Percentiles rank a stretch among this genome's conserved stretches.
phyloP scores from a whole-genome alignment of 1,139 yeast species.

The Diutina sp. region DNA sequence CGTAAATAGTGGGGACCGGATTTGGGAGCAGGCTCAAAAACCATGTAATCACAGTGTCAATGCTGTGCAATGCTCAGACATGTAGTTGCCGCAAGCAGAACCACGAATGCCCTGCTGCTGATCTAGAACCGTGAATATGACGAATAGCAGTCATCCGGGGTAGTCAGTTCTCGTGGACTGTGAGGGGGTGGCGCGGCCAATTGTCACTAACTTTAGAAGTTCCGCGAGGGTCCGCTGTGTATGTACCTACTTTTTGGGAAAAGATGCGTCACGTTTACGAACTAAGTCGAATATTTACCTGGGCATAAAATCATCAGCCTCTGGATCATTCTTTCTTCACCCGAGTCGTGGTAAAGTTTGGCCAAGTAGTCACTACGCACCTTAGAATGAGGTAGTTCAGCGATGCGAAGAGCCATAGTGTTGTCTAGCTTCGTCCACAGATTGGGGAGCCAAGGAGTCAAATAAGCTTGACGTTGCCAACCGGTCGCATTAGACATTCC shows the following conservation, averaged over 20 bases:
- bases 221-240: not conserved
- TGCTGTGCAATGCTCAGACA: too few relatives aligned
- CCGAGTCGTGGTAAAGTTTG: constrained; percentile 32
- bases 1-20: not conserved
- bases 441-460: constrained; percentile 57
- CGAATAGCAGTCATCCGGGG: not conserved
- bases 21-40: too few relatives aligned
- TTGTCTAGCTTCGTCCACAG: constrained; percentile 57
- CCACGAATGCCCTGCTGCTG: not conserved
- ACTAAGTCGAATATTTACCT: not conserved
- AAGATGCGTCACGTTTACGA: not conserved
- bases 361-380: constrained; percentile 42
- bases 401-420: constrained; percentile 32
- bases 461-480: constrained; percentile 62
- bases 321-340: constrained; percentile 42
- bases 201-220: not conserved
- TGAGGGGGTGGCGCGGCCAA: not conserved
- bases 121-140: not conserved
- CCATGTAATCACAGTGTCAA: too few relatives aligned
- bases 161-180: not conserved
- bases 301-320: constrained; percentile 28
- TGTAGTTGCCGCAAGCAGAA: too few relatives aligned
- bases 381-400: constrained; percentile 35
- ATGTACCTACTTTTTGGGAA: not conserved
- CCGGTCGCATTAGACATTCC: constrained; percentile 11